These are phyloP conservation scores for Solanum rostratum DNA, from an alignment of 257 asterid species.

Conservation along the genomic window DNA sequence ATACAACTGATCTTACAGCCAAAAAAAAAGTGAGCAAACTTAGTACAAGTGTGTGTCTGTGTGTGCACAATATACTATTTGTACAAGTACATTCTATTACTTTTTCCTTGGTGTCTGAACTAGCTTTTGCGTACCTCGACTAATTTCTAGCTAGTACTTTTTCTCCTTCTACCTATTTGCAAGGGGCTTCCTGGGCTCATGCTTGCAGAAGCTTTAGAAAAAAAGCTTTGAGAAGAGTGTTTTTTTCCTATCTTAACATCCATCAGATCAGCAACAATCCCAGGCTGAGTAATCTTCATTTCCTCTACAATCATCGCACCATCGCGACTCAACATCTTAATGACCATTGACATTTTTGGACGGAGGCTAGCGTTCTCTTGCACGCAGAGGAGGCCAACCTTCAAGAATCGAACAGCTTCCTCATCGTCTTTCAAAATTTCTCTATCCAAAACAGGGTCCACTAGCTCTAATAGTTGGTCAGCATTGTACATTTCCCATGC, in stretches of 20 bases:
- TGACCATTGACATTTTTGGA: slow-evolving; percentile 50
- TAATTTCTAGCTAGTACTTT: background rate
- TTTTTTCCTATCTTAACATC: slow-evolving; percentile 40
- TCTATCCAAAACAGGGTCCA: slow-evolving; percentile 44
- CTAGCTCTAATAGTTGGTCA: slow-evolving; percentile 21
- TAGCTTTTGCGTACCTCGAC: background rate
- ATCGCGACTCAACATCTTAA: slow-evolving; percentile 53
- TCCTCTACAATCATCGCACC: slow-evolving; percentile 5
- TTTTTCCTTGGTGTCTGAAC: background rate
- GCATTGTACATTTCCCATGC: slow-evolving; percentile 58
- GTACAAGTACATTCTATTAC: background rate
- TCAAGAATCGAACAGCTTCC: slow-evolving; percentile 38
- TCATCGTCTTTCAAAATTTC: slow-evolving; percentile 24
- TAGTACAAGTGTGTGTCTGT: background rate
- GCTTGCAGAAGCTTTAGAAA: slow-evolving; percentile 36
- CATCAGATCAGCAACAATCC: slow-evolving; percentile 53
- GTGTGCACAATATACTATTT: background rate
- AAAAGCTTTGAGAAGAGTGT: slow-evolving; percentile 23
- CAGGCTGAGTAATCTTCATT: slow-evolving; percentile 38
- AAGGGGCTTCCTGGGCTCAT: slow-evolving; percentile 19
- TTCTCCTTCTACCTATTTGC: background rate
- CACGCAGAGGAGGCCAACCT: slow-evolving; percentile 65
- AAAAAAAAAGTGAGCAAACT: background rate
- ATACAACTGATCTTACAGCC: background rate
- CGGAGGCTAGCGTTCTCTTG: slow-evolving; percentile 54